Conservation (phyloP, 148 eudicot species). For the Dysphania ambrosioides region DNA sequence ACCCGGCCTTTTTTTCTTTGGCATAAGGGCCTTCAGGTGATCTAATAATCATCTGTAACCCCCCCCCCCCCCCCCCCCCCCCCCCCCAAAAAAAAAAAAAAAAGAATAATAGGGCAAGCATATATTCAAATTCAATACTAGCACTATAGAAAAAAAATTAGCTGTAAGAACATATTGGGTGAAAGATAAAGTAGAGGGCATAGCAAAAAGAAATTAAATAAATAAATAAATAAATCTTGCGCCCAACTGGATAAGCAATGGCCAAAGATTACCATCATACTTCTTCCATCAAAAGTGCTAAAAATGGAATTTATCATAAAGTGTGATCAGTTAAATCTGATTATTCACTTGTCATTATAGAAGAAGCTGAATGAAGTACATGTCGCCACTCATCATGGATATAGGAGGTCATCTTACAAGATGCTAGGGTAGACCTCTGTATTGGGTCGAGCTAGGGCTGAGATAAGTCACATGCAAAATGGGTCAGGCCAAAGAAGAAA, state of each 20-base stretch:
- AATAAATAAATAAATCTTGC: neutral
- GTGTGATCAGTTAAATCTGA: too few relatives aligned
- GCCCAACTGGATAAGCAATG: neutral
- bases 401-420: neutral
- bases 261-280: neutral
- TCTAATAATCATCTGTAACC: constrained; percentile 81
- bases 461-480: too few relatives aligned
- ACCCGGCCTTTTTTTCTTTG: constrained; percentile 82
- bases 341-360: neutral
- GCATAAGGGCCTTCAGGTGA: constrained; percentile 99
- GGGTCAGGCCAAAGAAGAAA: too few relatives aligned
- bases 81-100: too few relatives aligned
- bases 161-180: neutral
- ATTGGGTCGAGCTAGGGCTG: too few relatives aligned
- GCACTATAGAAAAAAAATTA: neutral
- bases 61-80: too few relatives aligned
- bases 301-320: neutral
- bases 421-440: too few relatives aligned
- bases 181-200: neutral
- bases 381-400: neutral
- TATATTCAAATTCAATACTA: neutral
- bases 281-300: neutral
- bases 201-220: too few relatives aligned
- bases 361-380: neutral
- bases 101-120: constrained; percentile 17